These are phyloP conservation scores for Omphalea diandra DNA, from an alignment of 441 rosid genomes.

Conservation along the genomic window DNA sequence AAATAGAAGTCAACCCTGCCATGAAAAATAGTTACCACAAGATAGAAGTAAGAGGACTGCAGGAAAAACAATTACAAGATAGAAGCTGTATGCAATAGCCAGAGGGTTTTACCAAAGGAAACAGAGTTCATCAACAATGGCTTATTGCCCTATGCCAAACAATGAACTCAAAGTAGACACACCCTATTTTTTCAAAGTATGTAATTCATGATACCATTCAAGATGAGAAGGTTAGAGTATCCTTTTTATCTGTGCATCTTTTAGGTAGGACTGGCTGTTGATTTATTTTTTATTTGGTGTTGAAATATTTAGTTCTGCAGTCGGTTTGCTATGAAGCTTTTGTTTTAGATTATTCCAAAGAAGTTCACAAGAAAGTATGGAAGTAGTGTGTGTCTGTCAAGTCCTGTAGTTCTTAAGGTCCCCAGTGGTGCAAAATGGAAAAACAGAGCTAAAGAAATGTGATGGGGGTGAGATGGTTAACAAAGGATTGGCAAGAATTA, in stretches of 20 bases:
- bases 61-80: not conserved
- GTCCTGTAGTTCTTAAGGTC: not conserved
- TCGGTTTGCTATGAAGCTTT: not conserved
- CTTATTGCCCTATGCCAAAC: not conserved
- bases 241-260: not conserved
- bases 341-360: constrained; percentile 24
- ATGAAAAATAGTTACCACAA: no score
- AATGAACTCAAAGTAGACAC: not conserved
- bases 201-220: constrained; percentile 9
- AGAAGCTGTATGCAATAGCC: no score
- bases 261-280: not conserved
- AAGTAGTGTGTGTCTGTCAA: constrained; percentile 2
- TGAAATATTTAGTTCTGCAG: no score
- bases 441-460: not conserved
- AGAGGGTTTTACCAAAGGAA: no score
- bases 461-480: not conserved
- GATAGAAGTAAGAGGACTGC: no score
- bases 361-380: constrained; percentile 29
- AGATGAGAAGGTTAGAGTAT: constrained; percentile 17
- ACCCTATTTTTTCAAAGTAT: constrained; percentile 34
- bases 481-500: constrained; percentile 42
- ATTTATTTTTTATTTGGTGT: no score
- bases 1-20: no score
- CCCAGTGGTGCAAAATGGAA: constrained; percentile 2
- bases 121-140: not conserved